Conservation (phyloP, 371 early-diverging fungal genomes). For the Actinomortierella ambigua region DNA sequence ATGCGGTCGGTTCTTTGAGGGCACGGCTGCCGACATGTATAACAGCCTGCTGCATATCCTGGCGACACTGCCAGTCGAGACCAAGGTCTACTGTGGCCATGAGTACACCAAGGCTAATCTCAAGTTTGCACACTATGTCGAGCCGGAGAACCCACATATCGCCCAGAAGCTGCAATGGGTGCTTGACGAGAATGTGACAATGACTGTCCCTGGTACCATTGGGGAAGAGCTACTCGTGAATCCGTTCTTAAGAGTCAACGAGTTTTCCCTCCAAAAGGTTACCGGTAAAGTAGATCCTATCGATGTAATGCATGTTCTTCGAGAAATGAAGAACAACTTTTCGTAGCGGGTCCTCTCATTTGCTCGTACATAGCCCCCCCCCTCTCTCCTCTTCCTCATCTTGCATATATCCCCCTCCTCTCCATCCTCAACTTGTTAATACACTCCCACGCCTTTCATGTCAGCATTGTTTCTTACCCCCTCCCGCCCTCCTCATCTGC, state of each 20-base stretch:
- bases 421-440: conserved; percentile 1
- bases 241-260: conserved; percentile 86
- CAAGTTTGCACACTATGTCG: conserved; percentile 60
- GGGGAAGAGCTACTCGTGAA: conserved; percentile 85
- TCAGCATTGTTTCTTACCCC: no score
- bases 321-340: conserved; percentile 80
- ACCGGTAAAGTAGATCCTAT: conserved; percentile 72
- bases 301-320: conserved; percentile 75
- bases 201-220: conserved; percentile 87
- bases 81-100: conserved; percentile 91
- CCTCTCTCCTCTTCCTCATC: no score
- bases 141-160: conserved; percentile 58
- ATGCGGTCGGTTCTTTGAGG: conserved; percentile 95
- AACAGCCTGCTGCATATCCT: conserved; percentile 67
- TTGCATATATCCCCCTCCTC: background rate
- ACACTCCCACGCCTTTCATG: no score
- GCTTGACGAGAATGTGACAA: conserved; percentile 17
- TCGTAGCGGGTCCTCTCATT: background rate
- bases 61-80: conserved; percentile 76
- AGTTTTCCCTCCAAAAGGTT: conserved; percentile 68
- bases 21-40: conserved; percentile 85
- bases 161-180: conserved; percentile 33
- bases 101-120: conserved; percentile 87
- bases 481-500: no score
- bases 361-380: no score